Base-by-base conservation (phyloP, 2,329 filamentous ascomycete species). In the Ophiosphaerella narmari region DNA sequence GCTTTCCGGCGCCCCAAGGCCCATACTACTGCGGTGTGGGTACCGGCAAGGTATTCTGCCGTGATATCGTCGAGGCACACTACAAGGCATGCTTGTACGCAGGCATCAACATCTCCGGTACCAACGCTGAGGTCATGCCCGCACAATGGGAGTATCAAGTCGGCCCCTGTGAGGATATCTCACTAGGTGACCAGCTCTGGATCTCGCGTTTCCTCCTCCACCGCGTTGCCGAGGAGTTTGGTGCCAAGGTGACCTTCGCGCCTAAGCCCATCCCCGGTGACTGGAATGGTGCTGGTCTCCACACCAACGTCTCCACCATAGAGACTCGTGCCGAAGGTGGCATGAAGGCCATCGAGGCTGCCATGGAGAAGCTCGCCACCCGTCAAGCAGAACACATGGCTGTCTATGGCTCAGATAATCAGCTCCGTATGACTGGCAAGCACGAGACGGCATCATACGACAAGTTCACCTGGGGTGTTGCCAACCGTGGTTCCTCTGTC, bases 1-100 rank as follows among this genome's bases (percentile, higher is more conserved):
- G 91, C 71, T 96, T 87, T 87, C 91, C 91, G 60, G 91, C 89
- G 74, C 90, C 92, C 64, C 91, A 96, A 79, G 91, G 91, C 60
- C 91, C 91, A 56, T 96, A 96, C 84, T 96, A 96, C 88, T 97
- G 93, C 77, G 94, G 93, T 89, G 93, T 97, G 55, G 94, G 94
- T 66, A 89, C 91, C 63, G 91, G 92, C 80, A 95, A 94, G 83
- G 94, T 97, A 70, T 94, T 95, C 78, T 93, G 92, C 86, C 88
- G 93, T 81, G 93, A 99, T 74, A 93, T 99, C 57, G 92, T 99
- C 64, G 93, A 97, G 81, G 88, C 90, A 60, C 90, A 96, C 81
- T 92, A 91, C 87, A 90, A 90, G 79, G 87, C 88, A 62, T 96
- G 86, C 82, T 74, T 97, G 77, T 96, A 91, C 75, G 86, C 93